Percentiles rank a stretch among this genome's conserved stretches.
phyloP scores from a whole-genome alignment of 768 basidiomycete species.

The Thelephora aurantiotincta region DNA sequence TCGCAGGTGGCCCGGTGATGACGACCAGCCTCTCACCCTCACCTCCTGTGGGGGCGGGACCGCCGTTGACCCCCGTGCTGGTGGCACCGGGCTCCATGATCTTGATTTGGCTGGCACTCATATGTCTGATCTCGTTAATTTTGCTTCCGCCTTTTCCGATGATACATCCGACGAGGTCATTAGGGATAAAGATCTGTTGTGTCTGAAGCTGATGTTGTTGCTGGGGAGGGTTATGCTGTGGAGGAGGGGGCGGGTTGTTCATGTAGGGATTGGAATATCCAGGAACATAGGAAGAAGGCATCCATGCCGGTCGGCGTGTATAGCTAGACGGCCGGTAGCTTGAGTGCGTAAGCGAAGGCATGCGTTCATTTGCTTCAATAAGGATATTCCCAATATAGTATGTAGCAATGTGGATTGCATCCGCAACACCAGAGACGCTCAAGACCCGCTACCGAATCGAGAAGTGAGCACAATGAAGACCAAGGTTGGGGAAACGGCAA shows the following conservation, averaged over 20 bases:
- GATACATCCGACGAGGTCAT: conserved; percentile 92
- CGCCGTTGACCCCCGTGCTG: conserved; percentile 52
- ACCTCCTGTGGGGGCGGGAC: conserved; percentile 57
- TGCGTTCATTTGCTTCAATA: conserved; percentile 80
- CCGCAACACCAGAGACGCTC: conserved; percentile 95
- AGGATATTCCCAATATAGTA: conserved; percentile 99
- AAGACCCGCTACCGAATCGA: conserved; percentile 64
- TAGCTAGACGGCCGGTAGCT: conserved; percentile 48
- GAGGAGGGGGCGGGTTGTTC: conserved; percentile 27
- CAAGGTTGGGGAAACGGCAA: conserved; percentile 18
- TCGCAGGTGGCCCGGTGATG: conserved; percentile 88
- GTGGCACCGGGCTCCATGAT: conserved; percentile 94
- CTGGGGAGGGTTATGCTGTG: conserved; percentile 31
- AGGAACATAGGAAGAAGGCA: conserved; percentile 57
- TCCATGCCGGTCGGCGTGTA: conserved; percentile 29
- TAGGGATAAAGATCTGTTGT: conserved; percentile 97
- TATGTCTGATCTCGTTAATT: conserved; percentile 95
- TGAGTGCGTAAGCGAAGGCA: conserved; percentile 46
- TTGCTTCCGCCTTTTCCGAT: conserved; percentile 98
- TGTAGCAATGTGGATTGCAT: conserved; percentile 98
- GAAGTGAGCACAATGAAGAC: conserved; percentile 2
- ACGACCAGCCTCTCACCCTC: conserved; percentile 90
- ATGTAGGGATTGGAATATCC: conserved; percentile 32
- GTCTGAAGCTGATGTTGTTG: conserved; percentile 68
- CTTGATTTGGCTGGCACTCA: conserved; percentile 93